Evolutionary conservation across 2,329 filamentous ascomycete genomes (phyloP), one percentile per base, ranked within the genome.

Genomic region (Calonectria hawksworthii): DNA sequence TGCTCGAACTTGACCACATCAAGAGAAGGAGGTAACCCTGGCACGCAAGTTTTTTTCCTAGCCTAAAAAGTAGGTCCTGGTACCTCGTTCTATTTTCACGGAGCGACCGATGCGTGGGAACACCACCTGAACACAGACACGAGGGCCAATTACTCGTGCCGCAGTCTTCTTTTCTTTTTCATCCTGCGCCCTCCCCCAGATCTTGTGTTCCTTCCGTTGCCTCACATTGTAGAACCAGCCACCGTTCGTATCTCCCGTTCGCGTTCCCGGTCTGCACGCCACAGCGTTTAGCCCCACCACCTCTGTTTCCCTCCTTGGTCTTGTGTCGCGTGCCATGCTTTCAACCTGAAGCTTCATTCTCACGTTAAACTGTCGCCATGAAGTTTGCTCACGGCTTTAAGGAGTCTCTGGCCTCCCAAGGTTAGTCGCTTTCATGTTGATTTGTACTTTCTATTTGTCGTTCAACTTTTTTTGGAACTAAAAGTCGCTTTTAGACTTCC

Each of bases 321-420:
- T 38, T 52, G 68, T 69, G 59, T 79, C 77, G 76, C 76, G 77
- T 81, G 77, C 77, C 66, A 77, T 75, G 76, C 69, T 50, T 74
- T 65, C 52, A 65, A 64, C 68, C 56, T 74, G 51, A 73, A 73
- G 28, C 34, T 70, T 63, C 61, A 65, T 68, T 47, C 36, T 51
- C 56, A 30, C 1, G 13, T 68, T 70, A n/a, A 61, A 61, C 66
- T 76, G 68, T 75, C 74, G 76, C 77, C 70, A 98, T 98, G 95
- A 98, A 98, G 89, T 98, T 98, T 85, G 95, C 93, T 34, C 94
- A 94, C 83, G 91, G 93, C 81, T 97, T 95, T 83, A 92, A 93
- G 82, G 90, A 93, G 80, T 90, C 90, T 65, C 89, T 98, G 75
- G 88, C 91, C 76, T 90, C 88, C 77, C 93, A 95, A 84, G 86